Conservation (phyloP, 257 asterid genomes). For the Petunia secreta region DNA sequence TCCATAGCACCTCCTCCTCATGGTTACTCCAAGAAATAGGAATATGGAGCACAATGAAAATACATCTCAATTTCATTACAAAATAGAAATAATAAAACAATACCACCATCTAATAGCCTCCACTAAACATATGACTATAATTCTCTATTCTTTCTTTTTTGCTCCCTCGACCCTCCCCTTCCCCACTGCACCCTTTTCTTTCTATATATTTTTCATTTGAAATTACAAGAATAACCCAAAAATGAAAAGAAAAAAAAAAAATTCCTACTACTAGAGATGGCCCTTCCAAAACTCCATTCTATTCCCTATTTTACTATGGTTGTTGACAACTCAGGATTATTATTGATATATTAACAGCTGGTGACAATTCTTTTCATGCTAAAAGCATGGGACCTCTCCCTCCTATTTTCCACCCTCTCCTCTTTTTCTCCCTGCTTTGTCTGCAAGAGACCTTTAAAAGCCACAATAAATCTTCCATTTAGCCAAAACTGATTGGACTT, state of each 20-base stretch:
- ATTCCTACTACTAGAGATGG: not conserved
- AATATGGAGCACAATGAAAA: not conserved
- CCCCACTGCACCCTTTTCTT: not conserved
- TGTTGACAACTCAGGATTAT: constrained; percentile 27
- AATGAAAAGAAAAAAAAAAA: not conserved
- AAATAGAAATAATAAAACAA: constrained; percentile 8
- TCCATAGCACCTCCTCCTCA: not conserved
- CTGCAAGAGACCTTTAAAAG: constrained; percentile 7
- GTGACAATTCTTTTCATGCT: constrained; percentile 46
- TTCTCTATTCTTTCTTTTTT: not conserved
- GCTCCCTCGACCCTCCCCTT: too few species aligned
- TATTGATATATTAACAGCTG: constrained; percentile 43
- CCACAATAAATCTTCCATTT: constrained; percentile 35
- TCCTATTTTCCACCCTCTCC: not conserved
- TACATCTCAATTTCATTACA: constrained; percentile 2
- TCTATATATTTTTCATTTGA: constrained; percentile 8
- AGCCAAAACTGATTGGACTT: constrained; percentile 33
- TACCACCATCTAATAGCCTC: constrained; percentile 20
- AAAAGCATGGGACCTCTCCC: constrained; percentile 31
- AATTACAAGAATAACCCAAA: not conserved
- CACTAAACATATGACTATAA: not conserved
- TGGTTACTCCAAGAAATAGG: not conserved
- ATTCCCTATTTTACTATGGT: constrained; percentile 28
- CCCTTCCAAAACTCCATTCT: not conserved
- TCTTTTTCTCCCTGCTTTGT: constrained; percentile 12